A percentile compares a stretch with the other conserved stretches of the same genome.
Evolutionary conservation across 2,329 filamentous ascomycete genomes (phyloP).

Genomic region (Epichloe sibirici): DNA sequence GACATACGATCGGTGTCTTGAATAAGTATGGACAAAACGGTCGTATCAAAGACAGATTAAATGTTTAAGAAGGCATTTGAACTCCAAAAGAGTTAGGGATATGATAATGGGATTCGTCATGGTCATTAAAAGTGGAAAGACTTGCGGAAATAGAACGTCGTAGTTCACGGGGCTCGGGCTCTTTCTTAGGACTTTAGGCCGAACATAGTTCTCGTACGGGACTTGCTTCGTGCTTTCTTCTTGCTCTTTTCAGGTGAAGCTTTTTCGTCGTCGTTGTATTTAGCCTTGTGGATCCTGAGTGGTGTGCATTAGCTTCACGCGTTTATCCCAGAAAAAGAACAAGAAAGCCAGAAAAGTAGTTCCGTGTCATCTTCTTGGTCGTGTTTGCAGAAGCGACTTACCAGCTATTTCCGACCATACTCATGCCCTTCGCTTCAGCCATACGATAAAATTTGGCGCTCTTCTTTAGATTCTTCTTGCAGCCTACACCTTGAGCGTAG

Average conservation of each 20-base stretch:
- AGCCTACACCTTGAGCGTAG: constrained; percentile 85
- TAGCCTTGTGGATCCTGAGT: constrained; percentile 85
- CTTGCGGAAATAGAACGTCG: background rate
- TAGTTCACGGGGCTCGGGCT: background rate
- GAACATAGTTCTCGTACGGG: constrained; percentile 63
- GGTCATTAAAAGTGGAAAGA: constrained; percentile 13
- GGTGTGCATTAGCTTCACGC: background rate
- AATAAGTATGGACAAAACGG: background rate
- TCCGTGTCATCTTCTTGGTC: background rate
- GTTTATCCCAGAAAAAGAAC: background rate
- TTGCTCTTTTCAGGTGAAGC: constrained; percentile 32
- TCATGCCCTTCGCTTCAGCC: constrained; percentile 88
- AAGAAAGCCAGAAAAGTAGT: background rate
- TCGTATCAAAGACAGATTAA: background rate
- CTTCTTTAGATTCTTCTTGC: constrained; percentile 92
- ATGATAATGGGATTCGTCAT: constrained; percentile 18
- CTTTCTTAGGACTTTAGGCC: constrained; percentile 27
- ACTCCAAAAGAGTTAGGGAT: constrained; percentile 20
- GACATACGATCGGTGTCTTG: constrained; percentile 5
- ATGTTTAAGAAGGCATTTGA: constrained; percentile 12
- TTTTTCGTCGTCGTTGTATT: constrained; percentile 61
- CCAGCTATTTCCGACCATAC: constrained; percentile 98
- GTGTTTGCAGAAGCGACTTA: constrained; percentile 33
- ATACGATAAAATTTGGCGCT: constrained; percentile 81
- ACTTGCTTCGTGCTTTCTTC: constrained; percentile 65